Evolutionary conservation across 1,139 yeast genomes (phyloP).

Genomic region (Debaryomyces robertsiae): DNA sequence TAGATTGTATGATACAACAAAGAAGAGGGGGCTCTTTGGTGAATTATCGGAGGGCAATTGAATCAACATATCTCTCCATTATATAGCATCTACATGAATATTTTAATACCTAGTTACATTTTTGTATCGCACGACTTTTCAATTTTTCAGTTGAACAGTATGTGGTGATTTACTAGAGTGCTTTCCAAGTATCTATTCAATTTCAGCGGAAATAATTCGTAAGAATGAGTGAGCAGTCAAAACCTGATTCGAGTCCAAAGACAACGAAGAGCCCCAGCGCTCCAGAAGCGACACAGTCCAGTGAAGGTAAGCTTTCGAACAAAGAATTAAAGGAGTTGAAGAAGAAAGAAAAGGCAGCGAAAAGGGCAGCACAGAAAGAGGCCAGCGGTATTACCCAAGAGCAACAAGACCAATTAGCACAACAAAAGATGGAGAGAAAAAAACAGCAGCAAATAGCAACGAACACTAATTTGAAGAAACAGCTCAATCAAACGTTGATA

Average conservation of each 20-base stretch:
- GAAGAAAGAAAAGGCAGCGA: constrained; percentile 88
- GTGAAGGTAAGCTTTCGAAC: constrained; percentile 52
- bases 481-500: constrained; percentile 54
- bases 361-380: constrained; percentile 70
- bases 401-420: constrained; percentile 42
- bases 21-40: constrained; percentile 56
- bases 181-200: too few relatives aligned
- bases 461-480: constrained; percentile 57
- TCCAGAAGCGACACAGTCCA: constrained; percentile 4
- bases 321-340: constrained; percentile 86
- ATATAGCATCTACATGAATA: constrained; percentile 5
- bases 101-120: neutral
- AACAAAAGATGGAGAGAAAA: constrained; percentile 44
- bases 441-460: constrained; percentile 36
- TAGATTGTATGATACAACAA: constrained; percentile 93
- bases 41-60: constrained; percentile 36
- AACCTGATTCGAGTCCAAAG: constrained; percentile 1
- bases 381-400: constrained; percentile 53
- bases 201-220: neutral
- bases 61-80: constrained; percentile 1
- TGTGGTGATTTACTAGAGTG: neutral
- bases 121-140: constrained; percentile 9
- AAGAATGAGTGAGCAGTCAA: constrained; percentile 5
- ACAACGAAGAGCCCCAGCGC: constrained; percentile 8
- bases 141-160: neutral